These are phyloP conservation scores for Blastobotrys malaysiensis DNA, from an alignment of 1,139 yeast genomes.

Conservation along the genomic window DNA sequence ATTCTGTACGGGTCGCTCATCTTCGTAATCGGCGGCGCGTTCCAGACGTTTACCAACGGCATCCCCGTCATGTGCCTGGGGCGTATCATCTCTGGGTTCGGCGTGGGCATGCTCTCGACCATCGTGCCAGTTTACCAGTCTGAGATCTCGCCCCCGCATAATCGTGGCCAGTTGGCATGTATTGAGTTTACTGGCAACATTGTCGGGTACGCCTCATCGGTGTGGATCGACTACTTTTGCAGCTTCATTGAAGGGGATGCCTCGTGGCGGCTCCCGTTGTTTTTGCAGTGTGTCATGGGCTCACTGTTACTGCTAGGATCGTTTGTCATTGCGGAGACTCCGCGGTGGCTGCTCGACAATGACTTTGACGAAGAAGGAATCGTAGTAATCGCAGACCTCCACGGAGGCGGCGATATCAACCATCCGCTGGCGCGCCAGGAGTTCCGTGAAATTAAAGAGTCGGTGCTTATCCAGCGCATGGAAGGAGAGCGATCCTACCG, in stretches of 20 bases:
- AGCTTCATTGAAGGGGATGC: slow-evolving; percentile 50
- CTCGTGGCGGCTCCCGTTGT: slow-evolving; percentile 78
- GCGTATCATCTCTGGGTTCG: slow-evolving; percentile 76
- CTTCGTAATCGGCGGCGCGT: slow-evolving; percentile 73
- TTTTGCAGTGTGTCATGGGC: slow-evolving; percentile 75
- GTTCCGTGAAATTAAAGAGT: slow-evolving; percentile 72
- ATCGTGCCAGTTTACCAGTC: slow-evolving; percentile 94
- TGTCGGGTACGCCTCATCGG: slow-evolving; percentile 77
- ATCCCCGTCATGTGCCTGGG: slow-evolving; percentile 59
- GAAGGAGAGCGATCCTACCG: slow-evolving; percentile 72
- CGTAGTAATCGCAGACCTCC: slow-evolving; percentile 74
- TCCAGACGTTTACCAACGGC: slow-evolving; percentile 57
- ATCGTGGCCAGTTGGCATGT: slow-evolving; percentile 84
- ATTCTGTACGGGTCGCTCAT: slow-evolving; percentile 77
- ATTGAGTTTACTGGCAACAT: slow-evolving; percentile 91
- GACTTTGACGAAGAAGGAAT: slow-evolving; percentile 88
- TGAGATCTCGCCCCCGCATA: slow-evolving; percentile 85
- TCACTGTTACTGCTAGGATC: slow-evolving; percentile 63
- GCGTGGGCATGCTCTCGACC: slow-evolving; percentile 86
- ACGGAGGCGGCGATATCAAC: slow-evolving; percentile 57
- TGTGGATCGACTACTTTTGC: slow-evolving; percentile 87
- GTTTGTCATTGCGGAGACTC: slow-evolving; percentile 76
- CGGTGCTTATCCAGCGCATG: slow-evolving; percentile 67
- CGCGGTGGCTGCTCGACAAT: slow-evolving; percentile 83
- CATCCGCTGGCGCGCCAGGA: slow-evolving; percentile 57